A percentile compares a stretch with the other conserved stretches of the same genome.
These are phyloP conservation scores for Metarhizium brunneum DNA, from an alignment of 2,329 filamentous ascomycete species.

Conservation along the genomic window DNA sequence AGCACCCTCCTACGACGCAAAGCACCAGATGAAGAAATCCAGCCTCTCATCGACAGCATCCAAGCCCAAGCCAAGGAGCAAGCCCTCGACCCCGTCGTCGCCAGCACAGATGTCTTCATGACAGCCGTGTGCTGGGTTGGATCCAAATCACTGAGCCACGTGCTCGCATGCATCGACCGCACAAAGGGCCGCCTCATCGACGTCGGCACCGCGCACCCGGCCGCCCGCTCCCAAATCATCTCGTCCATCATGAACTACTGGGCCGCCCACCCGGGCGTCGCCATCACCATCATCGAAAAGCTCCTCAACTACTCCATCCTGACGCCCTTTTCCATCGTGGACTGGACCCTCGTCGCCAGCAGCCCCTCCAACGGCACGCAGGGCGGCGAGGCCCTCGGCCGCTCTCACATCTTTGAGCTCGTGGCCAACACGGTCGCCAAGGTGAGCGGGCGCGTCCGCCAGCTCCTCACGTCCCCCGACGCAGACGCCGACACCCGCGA, in stretches of 20 bases:
- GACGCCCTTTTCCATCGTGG: constrained; percentile 72
- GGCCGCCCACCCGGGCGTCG: constrained; percentile 84
- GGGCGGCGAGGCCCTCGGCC: constrained; percentile 59
- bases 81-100: constrained; percentile 67
- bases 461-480: constrained; percentile 58
- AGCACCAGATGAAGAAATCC: constrained; percentile 77
- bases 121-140: constrained; percentile 90
- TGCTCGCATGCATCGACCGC: constrained; percentile 90
- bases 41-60: constrained; percentile 69
- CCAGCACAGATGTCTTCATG: constrained; percentile 89
- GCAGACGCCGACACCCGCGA: constrained; percentile 57
- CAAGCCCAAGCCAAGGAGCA: constrained; percentile 65
- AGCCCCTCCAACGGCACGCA: constrained; percentile 37
- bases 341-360: constrained; percentile 71
- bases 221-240: constrained; percentile 79
- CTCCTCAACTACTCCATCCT: constrained; percentile 95
- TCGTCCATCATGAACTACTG: constrained; percentile 87
- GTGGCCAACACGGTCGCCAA: constrained; percentile 82
- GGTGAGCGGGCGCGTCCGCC: constrained; percentile 76
- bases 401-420: constrained; percentile 79
- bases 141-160: constrained; percentile 91
- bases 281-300: constrained; percentile 89
- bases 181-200: constrained; percentile 82
- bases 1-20: constrained; percentile 74
- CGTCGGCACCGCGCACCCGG: constrained; percentile 64